Base-by-base conservation (phyloP, 2,329 filamentous ascomycete genomes). In the Hypoxylon sp. region DNA sequence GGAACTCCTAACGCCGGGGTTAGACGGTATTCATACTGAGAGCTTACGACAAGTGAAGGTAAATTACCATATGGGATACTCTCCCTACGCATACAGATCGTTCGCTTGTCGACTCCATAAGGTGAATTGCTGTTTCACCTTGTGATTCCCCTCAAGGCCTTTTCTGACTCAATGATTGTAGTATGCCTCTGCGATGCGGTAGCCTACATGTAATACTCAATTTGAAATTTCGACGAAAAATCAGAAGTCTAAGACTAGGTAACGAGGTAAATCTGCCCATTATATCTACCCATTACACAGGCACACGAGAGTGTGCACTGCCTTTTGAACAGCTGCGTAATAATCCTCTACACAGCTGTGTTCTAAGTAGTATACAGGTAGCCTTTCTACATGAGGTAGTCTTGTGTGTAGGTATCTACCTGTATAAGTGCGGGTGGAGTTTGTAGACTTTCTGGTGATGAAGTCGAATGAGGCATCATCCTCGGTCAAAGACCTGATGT, bases 221-320 rank as follows among this genome's bases (percentile, higher is more conserved):
- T 10, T 9, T 49, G 14, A n/a, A 49, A 17, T 0, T 36, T 23
- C n/a, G 5, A 49, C 25, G 1, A 48, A 48, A 48, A 6, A 14
- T n/a, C 10, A 46, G 11, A 46, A 25, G 2, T 11, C 21, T 30
- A 5, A 34, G 48, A 21, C n/a, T n/a, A n/a, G n/a, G 5, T 5
- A 23, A 49, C 34, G 34, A 36, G 13, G 1, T 5, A 9, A 49
- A 28, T 30, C 46, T 7, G 11, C 46, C 46, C 34, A 36, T 36
- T 34, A 9, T 32, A 17, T 32, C 3, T 28, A n/a, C 9, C 13
- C 17, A 10, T 49, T 19, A 46, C 46, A 25, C 14, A 19, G 14
- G 46, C 14, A 49, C 46, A 52, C 30, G 19, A 13, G 9, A 9
- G 49, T 36, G 48, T 50, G 32, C 30, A 52, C 49, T 23, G 49